Evolutionary conservation across 805 yeast genomes (phyloP), one percentile per base, ranked within the genome.

Genomic region (Yamadazyma olivae): DNA sequence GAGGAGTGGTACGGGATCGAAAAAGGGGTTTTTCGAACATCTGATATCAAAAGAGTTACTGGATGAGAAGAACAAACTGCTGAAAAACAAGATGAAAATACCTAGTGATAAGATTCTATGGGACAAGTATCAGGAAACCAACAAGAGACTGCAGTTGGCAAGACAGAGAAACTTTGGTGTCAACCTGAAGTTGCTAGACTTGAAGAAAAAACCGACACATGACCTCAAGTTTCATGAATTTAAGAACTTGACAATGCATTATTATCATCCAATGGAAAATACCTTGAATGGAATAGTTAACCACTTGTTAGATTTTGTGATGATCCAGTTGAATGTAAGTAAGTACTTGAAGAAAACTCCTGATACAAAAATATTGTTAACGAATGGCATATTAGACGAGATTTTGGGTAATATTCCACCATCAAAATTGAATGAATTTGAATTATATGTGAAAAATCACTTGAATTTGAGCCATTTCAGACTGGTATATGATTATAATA

Each of bases 241-340:
- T n/a, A 12, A 27, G 30, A 17, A 24, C 3, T 15, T 35, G 30
- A 6, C 13, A 3, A 18, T 8, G n/a, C 32, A 24, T 22, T 43
- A 43, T 26, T 23, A 28, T 33, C 39, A 43, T 25, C 43, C 41
- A 2, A 32, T 27, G 9, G 41, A 39, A 27, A 33, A 31, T 12
- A 23, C 30, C 3, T 13, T 35, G 4, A 28, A 31, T 23, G 43
- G 40, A 10, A 43, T 43, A 7, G 21, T 38, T 5, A 25, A 42
- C 13, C 37, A 42, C 24, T 30, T 64, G 10, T 30, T 59, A n/a
- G 57, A 53, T 20, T 34, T 57, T 5, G 40, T 59, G 5, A 35
- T 59, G 22, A 55, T 56, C 6, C 67, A 63, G 28, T 37, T 63
- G 33, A 61, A 59, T 35, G 24, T 62, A 3, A 40, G 56, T 13